phyloP scores from a whole-genome alignment of 169 alveolate genomes.

The Plasmodium chabaudi region DNA sequence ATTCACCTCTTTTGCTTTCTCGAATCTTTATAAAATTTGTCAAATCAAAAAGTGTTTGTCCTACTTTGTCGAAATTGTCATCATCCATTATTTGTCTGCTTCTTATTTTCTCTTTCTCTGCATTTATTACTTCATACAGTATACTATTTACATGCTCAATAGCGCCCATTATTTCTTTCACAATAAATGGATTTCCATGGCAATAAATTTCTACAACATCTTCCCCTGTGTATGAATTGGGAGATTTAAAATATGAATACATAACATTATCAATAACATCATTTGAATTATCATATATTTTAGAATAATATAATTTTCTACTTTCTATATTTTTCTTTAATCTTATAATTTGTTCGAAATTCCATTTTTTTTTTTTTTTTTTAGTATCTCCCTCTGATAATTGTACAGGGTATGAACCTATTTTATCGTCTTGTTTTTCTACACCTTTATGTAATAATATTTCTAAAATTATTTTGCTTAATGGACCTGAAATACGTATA shows the following conservation, averaged over 20 bases:
- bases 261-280: constrained; percentile 20
- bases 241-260: constrained; percentile 45
- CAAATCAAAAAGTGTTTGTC: neutral
- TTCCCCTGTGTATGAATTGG: constrained; percentile 87
- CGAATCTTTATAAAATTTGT: constrained; percentile 69
- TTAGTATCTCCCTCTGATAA: neutral
- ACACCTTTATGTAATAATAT: constrained; percentile 14
- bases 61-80: neutral
- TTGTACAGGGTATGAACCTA: neutral
- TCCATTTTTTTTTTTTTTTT: constrained; percentile 29
- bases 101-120: constrained; percentile 35
- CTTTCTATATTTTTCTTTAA: constrained; percentile 24
- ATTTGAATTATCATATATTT: constrained; percentile 9
- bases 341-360: constrained; percentile 12
- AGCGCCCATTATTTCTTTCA: constrained; percentile 76
- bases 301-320: constrained; percentile 14
- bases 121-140: constrained; percentile 18
- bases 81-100: neutral
- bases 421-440: neutral
- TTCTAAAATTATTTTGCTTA: constrained; percentile 49
- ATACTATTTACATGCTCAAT: constrained; percentile 21
- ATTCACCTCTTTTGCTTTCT: constrained; percentile 84
- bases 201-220: constrained; percentile 86
- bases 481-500: constrained; percentile 34
- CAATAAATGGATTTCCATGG: constrained; percentile 82